Base-by-base conservation (phyloP, 345 rosid species). In the Heritiera fomes region DNA sequence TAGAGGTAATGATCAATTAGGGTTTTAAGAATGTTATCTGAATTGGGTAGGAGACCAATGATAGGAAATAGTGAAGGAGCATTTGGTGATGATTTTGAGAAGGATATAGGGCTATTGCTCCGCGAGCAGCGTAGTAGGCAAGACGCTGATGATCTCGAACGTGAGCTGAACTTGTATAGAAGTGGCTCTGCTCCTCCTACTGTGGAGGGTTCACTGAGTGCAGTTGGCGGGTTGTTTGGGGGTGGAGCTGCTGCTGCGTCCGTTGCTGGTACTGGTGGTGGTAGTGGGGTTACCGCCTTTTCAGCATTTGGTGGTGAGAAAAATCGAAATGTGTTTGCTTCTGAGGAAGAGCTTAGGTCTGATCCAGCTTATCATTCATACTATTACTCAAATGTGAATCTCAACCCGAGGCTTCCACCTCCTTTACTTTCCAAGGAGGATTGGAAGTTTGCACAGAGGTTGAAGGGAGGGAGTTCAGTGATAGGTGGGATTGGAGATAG, bases 351-450 rank as follows among this genome's bases (percentile, higher is more conserved):
- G 83, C 82, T 88, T 61, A 91, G 97, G 94, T 89, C 94, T 80
- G 94, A 91, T 87, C 98, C 97, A 34, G 90, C 86, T 40, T 93
- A 93, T 82, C 78, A 81, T 52, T 79, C 88, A 0, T 95, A 93
- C 71, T 93, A 92, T 80, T 90, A 90, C 87, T 88, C 91, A 2
- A 90, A 92, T 82, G 90, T 89, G 82, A 93, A 93, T 80, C 80
- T 93, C 82, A 95, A 94, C 80, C 98, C 98, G 10, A 91, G 98
- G 86, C 89, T 94, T 53, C 98, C 98, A 1, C 98, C 97, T 50
- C 98, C 98, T 76, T 83, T 94, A 80, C 81, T 89, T 72, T 93
- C 98, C 13, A 90, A 89, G 80, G 98, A 91, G 87, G 98, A 94
- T 83, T 89, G 92, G 93, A 93, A 89, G 80, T 90, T 85, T 82